Conservation (phyloP, 208 protist species). For the Trypanosomatidae sp. region DNA sequence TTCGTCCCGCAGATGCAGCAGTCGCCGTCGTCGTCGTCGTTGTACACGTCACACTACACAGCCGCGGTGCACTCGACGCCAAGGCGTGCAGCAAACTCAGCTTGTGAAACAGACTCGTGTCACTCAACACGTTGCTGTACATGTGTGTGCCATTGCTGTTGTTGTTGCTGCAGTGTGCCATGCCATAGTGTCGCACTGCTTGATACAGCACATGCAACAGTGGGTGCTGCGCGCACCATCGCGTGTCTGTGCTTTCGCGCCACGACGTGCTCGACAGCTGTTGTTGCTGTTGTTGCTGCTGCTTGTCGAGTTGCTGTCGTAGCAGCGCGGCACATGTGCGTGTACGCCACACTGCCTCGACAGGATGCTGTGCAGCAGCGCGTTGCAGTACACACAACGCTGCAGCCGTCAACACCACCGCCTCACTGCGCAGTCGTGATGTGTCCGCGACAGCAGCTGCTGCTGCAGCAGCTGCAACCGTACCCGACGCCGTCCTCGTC, state of each 20-base stretch:
- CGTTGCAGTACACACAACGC: slow-evolving; percentile 22
- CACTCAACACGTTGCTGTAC: background rate
- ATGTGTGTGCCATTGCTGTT: background rate
- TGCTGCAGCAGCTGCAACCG: no score
- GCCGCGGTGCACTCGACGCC: background rate
- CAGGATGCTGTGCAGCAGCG: slow-evolving; percentile 11
- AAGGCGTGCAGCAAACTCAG: slow-evolving; percentile 39
- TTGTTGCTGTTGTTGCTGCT: no score
- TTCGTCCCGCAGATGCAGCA: slow-evolving; percentile 3
- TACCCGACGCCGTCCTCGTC: no score
- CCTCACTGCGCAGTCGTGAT: no score
- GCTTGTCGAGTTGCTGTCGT: background rate
- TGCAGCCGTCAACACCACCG: slow-evolving; percentile 19
- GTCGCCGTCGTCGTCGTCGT: background rate
- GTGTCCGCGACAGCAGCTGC: no score
- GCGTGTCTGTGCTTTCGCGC: no score
- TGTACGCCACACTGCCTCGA: slow-evolving; percentile 9
- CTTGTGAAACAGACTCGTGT: slow-evolving; percentile 25
- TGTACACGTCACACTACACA: background rate
- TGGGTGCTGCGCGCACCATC: background rate
- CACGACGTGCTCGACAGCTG: no score
- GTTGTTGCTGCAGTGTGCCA: background rate
- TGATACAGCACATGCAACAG: background rate
- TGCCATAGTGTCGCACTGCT: background rate
- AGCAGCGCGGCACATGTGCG: slow-evolving; percentile 33